Evolutionary conservation across 179 eudicot genomes (phyloP), one percentile per base, ranked within the genome.

Genomic region (Spergularia azorica): DNA sequence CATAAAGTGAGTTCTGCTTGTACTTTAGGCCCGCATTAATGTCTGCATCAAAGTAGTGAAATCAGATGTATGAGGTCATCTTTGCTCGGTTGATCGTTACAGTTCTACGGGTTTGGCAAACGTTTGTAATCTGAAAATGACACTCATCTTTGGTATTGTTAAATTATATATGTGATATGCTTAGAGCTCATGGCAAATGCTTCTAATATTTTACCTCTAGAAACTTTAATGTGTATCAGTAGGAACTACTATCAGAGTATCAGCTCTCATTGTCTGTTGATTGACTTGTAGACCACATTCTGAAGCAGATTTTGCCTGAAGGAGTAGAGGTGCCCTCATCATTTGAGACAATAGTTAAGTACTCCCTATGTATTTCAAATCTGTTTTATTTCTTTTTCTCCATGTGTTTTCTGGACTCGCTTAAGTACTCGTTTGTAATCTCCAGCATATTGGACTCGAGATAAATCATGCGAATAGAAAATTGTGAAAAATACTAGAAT

Each of bases 331-430:
- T 90, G 74, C 98, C 98, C 61, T 93, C 98, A 21, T 93, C 99
- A 52, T 95, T 95, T 80, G 99, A 94, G 87, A 95, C 99, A 76
- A 87, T 95, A 93, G 99, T 88, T 94, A 85, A 95, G 99, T 94
- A 74, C 80, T 82, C 76, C 74, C 55, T 66, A 50, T 70, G 55
- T 79, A 66, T 56, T 41, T 43, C 10, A 17, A 69, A 55, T 64
- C 20, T 50, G 12, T 52, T 60, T 57, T 1, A 26, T 54, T 65
- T 1, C 41, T 32, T 56, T 72, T 55, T 55, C 57, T 63, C 46
- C 43, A 61, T 62, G 20, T 56, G 20, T 69, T 36, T 60, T 12
- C 43, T 72, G 43, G 64, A 63, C 65, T 6, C 11, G 75, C 67
- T 69, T 64, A 39, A 56, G 18, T 71, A 32, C 16, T 76, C 73